These are phyloP conservation scores for Escallonia herrerae DNA, from an alignment of 129 eudicot genomes.

Conservation along the genomic window DNA sequence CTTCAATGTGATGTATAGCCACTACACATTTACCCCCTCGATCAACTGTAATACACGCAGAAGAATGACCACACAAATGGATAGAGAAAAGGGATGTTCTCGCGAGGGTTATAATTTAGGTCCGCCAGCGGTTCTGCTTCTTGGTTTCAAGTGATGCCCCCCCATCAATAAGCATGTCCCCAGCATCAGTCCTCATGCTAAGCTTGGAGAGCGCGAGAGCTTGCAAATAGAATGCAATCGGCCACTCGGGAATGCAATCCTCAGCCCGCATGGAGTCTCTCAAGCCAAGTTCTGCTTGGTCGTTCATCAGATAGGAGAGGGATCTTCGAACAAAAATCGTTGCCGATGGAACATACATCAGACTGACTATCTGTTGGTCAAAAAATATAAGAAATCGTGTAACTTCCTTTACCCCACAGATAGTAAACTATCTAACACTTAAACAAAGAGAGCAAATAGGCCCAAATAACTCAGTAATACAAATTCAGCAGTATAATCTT, in stretches of 20 bases:
- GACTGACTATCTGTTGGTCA: conserved; percentile 80
- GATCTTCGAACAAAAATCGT: conserved; percentile 89
- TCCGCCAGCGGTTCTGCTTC: conserved; percentile 86
- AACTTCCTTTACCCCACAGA: too few relatives aligned
- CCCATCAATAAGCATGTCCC: conserved; percentile 94
- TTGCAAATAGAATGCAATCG: conserved; percentile 90
- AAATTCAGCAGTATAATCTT: too few relatives aligned
- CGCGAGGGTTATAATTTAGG: conserved; percentile 15
- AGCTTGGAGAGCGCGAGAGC: conserved; percentile 93
- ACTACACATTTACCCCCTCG: too few relatives aligned
- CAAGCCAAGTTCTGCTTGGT: conserved; percentile 83
- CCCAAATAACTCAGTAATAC: too few relatives aligned
- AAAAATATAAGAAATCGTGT: too few relatives aligned
- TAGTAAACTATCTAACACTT: too few relatives aligned
- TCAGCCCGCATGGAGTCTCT: conserved; percentile 99
- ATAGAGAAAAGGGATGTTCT: too few relatives aligned
- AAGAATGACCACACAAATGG: too few relatives aligned
- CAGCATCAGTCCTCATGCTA: conserved; percentile 97
- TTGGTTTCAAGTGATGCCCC: conserved; percentile 71
- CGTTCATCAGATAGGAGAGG: conserved; percentile 77
- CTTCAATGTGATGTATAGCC: too few relatives aligned
- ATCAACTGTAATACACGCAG: too few relatives aligned
- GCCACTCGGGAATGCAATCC: conserved; percentile 96
- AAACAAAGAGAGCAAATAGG: too few relatives aligned
- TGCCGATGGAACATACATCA: conserved; percentile 94